These are phyloP conservation scores for Brettanomyces bruxellensis DNA, from an alignment of 805 yeast genomes.

Conservation along the genomic window DNA sequence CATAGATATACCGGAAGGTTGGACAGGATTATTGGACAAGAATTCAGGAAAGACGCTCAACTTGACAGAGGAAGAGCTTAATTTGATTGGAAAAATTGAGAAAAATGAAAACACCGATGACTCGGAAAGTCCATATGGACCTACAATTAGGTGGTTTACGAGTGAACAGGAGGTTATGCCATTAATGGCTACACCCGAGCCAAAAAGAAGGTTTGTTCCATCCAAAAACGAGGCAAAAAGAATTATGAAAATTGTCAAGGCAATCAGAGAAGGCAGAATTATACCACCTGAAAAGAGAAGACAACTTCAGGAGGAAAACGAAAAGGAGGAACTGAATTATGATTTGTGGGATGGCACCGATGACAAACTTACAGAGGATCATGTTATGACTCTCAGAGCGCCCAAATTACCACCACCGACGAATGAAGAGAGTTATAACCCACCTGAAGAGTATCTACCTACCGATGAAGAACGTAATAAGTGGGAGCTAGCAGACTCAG, in stretches of 20 bases:
- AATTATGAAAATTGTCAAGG: slow-evolving; percentile 91
- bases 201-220: slow-evolving; percentile 93
- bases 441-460: slow-evolving; percentile 89
- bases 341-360: slow-evolving; percentile 79
- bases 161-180: slow-evolving; percentile 83
- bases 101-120: slow-evolving; percentile 79
- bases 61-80: slow-evolving; percentile 78
- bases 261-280: slow-evolving; percentile 93
- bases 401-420: slow-evolving; percentile 96
- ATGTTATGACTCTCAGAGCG: slow-evolving; percentile 86
- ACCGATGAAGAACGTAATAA: slow-evolving; percentile 66
- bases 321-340: slow-evolving; percentile 29
- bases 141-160: slow-evolving; percentile 93
- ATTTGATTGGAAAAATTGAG: slow-evolving; percentile 78
- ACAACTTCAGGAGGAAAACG: slow-evolving; percentile 38
- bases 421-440: slow-evolving; percentile 92
- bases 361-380: slow-evolving; percentile 50
- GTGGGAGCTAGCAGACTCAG: slow-evolving; percentile 64
- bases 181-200: slow-evolving; percentile 88
- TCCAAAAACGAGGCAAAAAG: slow-evolving; percentile 95
- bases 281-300: slow-evolving; percentile 58
- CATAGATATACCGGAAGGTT: slow-evolving; percentile 94
- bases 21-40: slow-evolving; percentile 94
- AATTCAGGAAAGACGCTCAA: slow-evolving; percentile 81
- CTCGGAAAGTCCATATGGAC: slow-evolving; percentile 78